A percentile compares a stretch with the other conserved stretches of the same genome.
Evolutionary conservation across 306 rosid genomes (phyloP).

Genomic region (Corylus heterophylla): DNA sequence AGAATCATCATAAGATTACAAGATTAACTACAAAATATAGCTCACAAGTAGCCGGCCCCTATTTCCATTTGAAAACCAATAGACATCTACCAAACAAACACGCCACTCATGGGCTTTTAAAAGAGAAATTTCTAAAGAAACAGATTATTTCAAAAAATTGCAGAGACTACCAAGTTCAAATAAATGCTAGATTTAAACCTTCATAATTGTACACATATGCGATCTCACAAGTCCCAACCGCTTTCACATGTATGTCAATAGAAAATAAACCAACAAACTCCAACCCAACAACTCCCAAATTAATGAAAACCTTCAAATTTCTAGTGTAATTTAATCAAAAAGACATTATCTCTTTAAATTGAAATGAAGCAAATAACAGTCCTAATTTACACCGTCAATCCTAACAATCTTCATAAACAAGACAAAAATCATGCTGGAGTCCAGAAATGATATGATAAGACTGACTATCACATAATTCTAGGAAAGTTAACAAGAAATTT

Average conservation of each 20-base stretch:
- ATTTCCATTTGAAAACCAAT: background rate
- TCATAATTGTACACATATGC: background rate
- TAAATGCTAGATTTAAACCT: background rate
- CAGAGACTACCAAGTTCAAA: background rate
- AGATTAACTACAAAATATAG: background rate
- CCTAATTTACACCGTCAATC: background rate
- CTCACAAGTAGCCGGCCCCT: constrained; percentile 1
- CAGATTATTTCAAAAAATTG: background rate
- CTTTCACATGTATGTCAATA: background rate
- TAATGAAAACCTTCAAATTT: background rate
- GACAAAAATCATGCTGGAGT: constrained; percentile 1
- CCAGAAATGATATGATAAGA: background rate
- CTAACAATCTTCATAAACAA: constrained; percentile 9
- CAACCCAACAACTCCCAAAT: background rate
- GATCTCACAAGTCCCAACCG: background rate
- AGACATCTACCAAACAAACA: background rate
- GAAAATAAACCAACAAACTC: background rate
- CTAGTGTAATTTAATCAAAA: background rate
- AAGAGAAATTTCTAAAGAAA: background rate
- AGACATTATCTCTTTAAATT: background rate
- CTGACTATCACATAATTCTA: background rate
- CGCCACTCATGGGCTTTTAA: too few relatives aligned
- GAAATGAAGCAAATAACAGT: constrained; percentile 10
- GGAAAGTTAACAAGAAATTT: background rate
- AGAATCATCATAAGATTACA: background rate